Conservation (phyloP, 1,284 basidiomycete species). For the Ustilago curta region DNA sequence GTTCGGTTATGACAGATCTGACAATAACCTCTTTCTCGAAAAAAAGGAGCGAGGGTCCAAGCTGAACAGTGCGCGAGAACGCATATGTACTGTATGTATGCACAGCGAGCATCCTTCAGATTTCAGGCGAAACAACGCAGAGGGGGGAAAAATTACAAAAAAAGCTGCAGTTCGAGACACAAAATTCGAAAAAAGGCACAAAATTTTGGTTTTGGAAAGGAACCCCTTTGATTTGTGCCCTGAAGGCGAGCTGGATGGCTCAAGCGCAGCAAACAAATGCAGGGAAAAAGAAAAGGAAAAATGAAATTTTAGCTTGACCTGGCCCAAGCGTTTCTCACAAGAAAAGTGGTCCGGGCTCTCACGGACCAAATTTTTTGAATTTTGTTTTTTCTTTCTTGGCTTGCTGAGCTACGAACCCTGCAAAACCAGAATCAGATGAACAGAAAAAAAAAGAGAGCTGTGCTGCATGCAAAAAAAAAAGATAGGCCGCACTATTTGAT, state of each 20-base stretch:
- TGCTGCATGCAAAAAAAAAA: background rate
- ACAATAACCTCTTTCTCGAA: background rate
- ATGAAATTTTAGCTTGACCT: background rate
- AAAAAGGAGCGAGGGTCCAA: constrained; percentile 5
- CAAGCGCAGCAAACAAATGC: background rate
- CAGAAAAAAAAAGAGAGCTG: background rate
- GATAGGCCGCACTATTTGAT: constrained; percentile 5
- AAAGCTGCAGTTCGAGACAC: constrained; percentile 1
- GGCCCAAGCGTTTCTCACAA: background rate
- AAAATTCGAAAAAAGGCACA: background rate
- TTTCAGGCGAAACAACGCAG: constrained; percentile 3
- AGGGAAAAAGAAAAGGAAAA: background rate
- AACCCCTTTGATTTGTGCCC: constrained; percentile 1
- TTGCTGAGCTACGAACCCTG: constrained; percentile 5
- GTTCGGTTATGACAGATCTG: too few species aligned
- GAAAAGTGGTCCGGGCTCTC: constrained; percentile 8
- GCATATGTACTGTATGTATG: constrained; percentile 2
- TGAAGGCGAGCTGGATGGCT: constrained; percentile 1
- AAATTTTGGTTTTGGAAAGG: constrained; percentile 1
- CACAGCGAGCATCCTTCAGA: constrained; percentile 8
- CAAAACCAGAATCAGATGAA: background rate
- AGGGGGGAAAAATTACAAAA: background rate
- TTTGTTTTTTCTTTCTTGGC: background rate
- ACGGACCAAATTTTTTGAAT: constrained; percentile 3
- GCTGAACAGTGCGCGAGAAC: constrained; percentile 8